phyloP scores from a whole-genome alignment of 352 stramenopile genomes.

The Phytophthora meadii region DNA sequence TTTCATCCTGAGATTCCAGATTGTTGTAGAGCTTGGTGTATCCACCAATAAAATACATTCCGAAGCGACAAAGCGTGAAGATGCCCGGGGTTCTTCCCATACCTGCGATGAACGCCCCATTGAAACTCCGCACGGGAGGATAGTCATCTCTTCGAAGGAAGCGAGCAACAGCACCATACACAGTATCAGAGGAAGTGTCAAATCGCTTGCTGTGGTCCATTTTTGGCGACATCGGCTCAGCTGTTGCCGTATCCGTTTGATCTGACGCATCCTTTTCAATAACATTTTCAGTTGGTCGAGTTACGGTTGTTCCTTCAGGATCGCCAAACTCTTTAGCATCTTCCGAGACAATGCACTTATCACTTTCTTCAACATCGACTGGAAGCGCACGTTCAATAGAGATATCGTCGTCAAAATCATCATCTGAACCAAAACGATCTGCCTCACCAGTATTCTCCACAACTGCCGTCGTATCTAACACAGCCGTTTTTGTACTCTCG shows the following conservation, averaged over 20 bases:
- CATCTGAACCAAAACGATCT: conserved; percentile 15
- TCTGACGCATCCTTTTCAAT: conserved; percentile 8
- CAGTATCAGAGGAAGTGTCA: conserved; percentile 58
- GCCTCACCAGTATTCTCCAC: neutral
- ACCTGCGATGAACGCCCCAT: conserved; percentile 59
- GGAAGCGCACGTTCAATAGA: neutral
- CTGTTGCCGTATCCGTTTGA: neutral
- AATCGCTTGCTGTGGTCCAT: conserved; percentile 32
- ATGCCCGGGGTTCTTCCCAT: conserved; percentile 69
- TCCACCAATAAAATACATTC: conserved; percentile 76
- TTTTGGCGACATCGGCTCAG: conserved; percentile 28
- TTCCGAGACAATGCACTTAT: conserved; percentile 46
- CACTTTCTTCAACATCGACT: conserved; percentile 28
- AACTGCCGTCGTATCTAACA: neutral
- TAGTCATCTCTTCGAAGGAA: conserved; percentile 76
- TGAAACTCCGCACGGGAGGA: conserved; percentile 64
- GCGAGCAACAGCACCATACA: conserved; percentile 64
- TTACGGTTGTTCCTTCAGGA: neutral
- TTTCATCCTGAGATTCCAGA: conserved; percentile 4
- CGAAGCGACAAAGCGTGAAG: conserved; percentile 55
- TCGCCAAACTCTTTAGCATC: neutral
- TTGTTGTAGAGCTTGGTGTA: conserved; percentile 61
- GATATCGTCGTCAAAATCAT: conserved; percentile 37
- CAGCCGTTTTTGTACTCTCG: conserved; percentile 3
- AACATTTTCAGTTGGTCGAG: neutral